phyloP scores from a whole-genome alignment of 108 stramenopile species.

The Aurantiochytrium sp. region DNA sequence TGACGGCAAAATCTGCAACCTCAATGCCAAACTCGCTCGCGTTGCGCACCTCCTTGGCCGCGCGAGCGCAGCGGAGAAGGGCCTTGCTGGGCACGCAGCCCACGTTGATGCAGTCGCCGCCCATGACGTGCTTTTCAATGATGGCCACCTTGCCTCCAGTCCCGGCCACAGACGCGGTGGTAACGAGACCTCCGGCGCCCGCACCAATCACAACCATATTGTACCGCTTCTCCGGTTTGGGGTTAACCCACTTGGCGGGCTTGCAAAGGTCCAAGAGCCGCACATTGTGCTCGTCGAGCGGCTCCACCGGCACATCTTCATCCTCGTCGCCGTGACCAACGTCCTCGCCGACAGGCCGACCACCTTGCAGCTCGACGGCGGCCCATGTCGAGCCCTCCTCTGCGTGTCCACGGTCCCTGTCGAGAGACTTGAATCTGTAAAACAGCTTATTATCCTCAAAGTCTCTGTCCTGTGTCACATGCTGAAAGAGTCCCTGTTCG shows the following conservation, averaged over 20 bases:
- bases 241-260: conserved; percentile 66
- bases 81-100: conserved; percentile 94
- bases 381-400: conserved; percentile 30
- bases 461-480: conserved; percentile 35
- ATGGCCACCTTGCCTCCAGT: conserved; percentile 67
- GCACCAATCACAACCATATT: conserved; percentile 81
- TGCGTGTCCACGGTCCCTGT: background rate
- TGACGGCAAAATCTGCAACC: conserved; percentile 57
- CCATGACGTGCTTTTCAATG: conserved; percentile 71
- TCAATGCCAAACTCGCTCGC: conserved; percentile 70
- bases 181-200: conserved; percentile 65
- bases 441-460: conserved; percentile 52
- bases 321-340: conserved; percentile 28
- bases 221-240: conserved; percentile 40
- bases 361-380: background rate
- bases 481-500: conserved; percentile 4
- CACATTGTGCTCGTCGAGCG: conserved; percentile 62
- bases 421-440: conserved; percentile 43
- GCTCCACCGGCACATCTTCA: conserved; percentile 53
- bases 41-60: conserved; percentile 52
- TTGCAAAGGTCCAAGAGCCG: conserved; percentile 59
- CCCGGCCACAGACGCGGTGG: conserved; percentile 61
- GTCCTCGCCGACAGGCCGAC: background rate
- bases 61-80: conserved; percentile 58
- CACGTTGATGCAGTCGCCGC: conserved; percentile 81